Evolutionary conservation across 768 basidiomycete genomes (phyloP).

Genomic region (Termitomyces sp.): DNA sequence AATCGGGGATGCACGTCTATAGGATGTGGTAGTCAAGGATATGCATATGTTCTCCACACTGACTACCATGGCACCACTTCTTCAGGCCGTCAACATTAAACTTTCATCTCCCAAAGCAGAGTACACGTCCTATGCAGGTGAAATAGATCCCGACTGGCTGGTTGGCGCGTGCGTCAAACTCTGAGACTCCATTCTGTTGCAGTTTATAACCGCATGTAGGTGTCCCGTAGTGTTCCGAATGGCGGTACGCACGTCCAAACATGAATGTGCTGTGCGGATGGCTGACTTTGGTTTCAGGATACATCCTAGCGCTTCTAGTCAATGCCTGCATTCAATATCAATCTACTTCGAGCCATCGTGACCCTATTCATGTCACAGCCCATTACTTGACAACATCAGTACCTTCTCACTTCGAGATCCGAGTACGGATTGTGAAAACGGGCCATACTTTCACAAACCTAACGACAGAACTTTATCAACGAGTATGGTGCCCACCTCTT

Average conservation of each 20-base stretch:
- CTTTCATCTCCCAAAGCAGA: constrained; percentile 13
- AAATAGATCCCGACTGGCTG: constrained; percentile 44
- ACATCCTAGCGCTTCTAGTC: constrained; percentile 51
- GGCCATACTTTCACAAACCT: constrained; percentile 57
- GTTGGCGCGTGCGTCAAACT: constrained; percentile 37
- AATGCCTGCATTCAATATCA: constrained; percentile 55
- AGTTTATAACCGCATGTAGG: constrained; percentile 7
- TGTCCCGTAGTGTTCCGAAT: constrained; percentile 42
- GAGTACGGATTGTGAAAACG: constrained; percentile 42
- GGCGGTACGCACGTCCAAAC: constrained; percentile 38
- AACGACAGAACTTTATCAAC: constrained; percentile 56
- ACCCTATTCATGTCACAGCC: constrained; percentile 59
- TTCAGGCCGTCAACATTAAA: constrained; percentile 29
- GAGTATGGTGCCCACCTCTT: constrained; percentile 29
- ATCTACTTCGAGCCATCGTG: constrained; percentile 36
- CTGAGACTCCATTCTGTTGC: not conserved
- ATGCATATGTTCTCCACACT: not conserved
- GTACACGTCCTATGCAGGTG: constrained; percentile 30
- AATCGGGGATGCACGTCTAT: too few species aligned
- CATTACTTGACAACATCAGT: constrained; percentile 51
- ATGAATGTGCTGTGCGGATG: not conserved
- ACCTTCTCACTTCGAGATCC: constrained; percentile 41
- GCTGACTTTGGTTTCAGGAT: constrained; percentile 36
- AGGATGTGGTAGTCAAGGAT: not conserved
- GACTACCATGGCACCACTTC: constrained; percentile 36